Base-by-base conservation (phyloP, 2,329 filamentous ascomycete genomes). In the Botrytis fabae region DNA sequence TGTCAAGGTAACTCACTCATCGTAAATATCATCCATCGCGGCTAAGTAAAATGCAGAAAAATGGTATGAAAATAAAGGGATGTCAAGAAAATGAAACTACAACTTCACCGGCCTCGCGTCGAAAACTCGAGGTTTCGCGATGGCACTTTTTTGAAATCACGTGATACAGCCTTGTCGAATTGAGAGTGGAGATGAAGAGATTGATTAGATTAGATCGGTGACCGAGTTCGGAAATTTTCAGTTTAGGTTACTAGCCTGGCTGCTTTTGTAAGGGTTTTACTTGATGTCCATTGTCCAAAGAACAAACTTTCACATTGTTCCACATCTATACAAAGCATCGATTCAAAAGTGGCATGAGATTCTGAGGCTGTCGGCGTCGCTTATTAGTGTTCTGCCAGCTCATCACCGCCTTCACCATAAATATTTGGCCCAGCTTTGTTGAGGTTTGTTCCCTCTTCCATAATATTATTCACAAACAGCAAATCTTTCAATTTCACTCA, bases 21-120 rank as follows among this genome's bases (percentile, higher is more conserved):
- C 95, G 83, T 98, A 98, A 79, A 98, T 90, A 84, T 98, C 95
- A 86, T 98, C 95, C 94, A 97, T 96, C 79, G 18, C 57, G n/a
- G 66, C 32, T 76, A 64, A 40, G 42, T 35, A 25, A 35, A 65
- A 61, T 38, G 72, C 59, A 72, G 59, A 48, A 65, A 57, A 57
- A 46, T 10, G 48, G 64, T 20, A 40, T 73, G 10, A 64, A 63
- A 48, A 25, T 57, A 35, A 60, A 69, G 40, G 54, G 59, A 75
- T 75, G 48, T 44, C 35, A 42, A 69, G 48, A 32, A 69, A 57
- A 69, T 28, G 40, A 22, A 69, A 48, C 48, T 69, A 51, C 38
- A 57, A 44, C 38, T n/a, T 57, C 35, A 28, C 48, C 20, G 18
- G 72, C 71, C 60, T 75, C 75, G 75, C 77, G 76, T 76, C 70